phyloP scores from a whole-genome alignment of 2,329 filamentous ascomycete species.

The Myriosclerotinia curreyana region DNA sequence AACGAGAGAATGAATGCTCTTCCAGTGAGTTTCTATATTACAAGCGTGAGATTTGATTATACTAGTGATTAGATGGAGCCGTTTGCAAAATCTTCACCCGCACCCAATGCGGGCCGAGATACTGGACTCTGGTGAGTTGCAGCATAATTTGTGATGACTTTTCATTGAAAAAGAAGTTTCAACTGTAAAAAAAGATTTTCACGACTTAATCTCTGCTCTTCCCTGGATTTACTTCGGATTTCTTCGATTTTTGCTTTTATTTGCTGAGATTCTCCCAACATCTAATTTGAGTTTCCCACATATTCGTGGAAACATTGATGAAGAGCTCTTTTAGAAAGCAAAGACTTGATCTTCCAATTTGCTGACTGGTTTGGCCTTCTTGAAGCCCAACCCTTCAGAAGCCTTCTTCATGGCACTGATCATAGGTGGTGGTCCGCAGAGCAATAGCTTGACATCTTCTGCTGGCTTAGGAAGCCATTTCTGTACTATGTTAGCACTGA shows the following conservation, averaged over 20 bases:
- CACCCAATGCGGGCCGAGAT: not conserved
- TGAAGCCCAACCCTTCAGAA: slow-evolving; percentile 81
- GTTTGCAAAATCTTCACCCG: not conserved
- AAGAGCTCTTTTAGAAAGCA: slow-evolving; percentile 65
- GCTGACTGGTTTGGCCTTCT: slow-evolving; percentile 91
- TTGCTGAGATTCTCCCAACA: not conserved
- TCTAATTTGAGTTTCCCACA: not conserved
- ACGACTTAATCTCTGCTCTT: not conserved
- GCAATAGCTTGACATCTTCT: slow-evolving; percentile 84
- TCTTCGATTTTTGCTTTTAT: slow-evolving; percentile 2
- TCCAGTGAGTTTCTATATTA: not conserved
- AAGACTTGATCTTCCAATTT: slow-evolving; percentile 98
- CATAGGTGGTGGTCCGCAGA: slow-evolving; percentile 97
- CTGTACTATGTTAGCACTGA: slow-evolving; percentile 42
- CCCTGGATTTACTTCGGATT: not conserved
- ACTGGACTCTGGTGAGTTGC: too few species aligned
- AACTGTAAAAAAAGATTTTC: not conserved
- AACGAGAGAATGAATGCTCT: not conserved
- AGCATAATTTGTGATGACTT: not conserved
- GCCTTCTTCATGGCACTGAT: slow-evolving; percentile 96
- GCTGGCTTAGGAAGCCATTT: slow-evolving; percentile 79
- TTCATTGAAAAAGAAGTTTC: not conserved
- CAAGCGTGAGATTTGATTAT: not conserved
- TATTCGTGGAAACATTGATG: not conserved
- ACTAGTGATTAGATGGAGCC: not conserved